Percentiles rank a stretch among this genome's conserved stretches.
phyloP scores from a whole-genome alignment of 371 early-diverging fungal species.

The Mucor saturninus region DNA sequence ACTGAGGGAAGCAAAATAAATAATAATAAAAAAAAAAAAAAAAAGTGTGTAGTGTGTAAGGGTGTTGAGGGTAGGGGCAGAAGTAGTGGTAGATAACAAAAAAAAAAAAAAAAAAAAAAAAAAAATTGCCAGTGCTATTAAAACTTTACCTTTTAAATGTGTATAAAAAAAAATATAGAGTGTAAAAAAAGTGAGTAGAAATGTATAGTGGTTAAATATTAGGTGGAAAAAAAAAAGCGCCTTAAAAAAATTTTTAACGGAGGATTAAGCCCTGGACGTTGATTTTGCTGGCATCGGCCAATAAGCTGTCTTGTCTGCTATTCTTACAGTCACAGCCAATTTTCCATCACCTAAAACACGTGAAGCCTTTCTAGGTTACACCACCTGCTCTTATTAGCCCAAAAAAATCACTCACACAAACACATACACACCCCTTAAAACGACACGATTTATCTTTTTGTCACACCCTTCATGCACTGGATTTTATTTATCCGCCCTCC shows the following conservation, averaged over 20 bases:
- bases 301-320: not conserved
- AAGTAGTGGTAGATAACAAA: not conserved
- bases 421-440: too few species aligned
- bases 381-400: too few species aligned
- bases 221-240: conserved; percentile 6
- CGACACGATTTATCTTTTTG: too few species aligned
- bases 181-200: conserved; percentile 4
- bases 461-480: too few species aligned
- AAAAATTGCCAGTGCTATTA: not conserved
- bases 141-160: not conserved
- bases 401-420: too few species aligned
- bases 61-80: not conserved
- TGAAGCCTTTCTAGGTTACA: not conserved
- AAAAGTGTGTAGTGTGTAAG: not conserved
- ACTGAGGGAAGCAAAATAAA: not conserved
- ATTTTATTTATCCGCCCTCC: too few species aligned
- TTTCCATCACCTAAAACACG: not conserved
- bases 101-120: conserved; percentile 3
- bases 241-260: conserved; percentile 5
- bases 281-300: not conserved
- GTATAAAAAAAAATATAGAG: conserved; percentile 3
- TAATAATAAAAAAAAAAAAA: not conserved
- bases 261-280: conserved; percentile 2
- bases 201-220: conserved; percentile 8
- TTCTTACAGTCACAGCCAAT: conserved; percentile 1